Evolutionary conservation across 1,284 basidiomycete genomes (phyloP), one percentile per base, ranked within the genome.

Genomic region (Apiotrichum mycotoxinovorans): DNA sequence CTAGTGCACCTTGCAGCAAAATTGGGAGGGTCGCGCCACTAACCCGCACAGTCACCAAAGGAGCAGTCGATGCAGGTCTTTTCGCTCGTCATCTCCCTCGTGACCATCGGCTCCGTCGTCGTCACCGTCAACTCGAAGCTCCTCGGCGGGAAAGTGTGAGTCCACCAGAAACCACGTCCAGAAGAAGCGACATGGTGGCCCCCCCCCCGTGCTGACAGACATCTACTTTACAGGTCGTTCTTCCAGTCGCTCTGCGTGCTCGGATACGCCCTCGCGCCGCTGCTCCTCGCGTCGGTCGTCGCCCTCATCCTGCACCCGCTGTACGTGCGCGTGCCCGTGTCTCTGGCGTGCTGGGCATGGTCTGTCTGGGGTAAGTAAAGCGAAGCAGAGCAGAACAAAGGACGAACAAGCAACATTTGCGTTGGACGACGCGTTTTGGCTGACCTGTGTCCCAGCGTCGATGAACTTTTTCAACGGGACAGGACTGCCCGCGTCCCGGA

Each of bases 71-170:
- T 97, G 30, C 86, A 87, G 22, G 86, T 95, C 37, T 97, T 97
- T 75, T 93, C 92, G 0, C 87, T 87, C 59, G 91, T 97, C 27
- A 85, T 97, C 44, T 90, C 90, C 14, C 88, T 96, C 55, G 87
- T 94, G 58, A 91, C 90, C 15, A 72, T 95, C 14, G 93, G 93
- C 11, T 90, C 90, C 8, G 80, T 95, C 12, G 83, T 89, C 1
- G 90, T 97, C 10, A 96, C 93, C 0, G 78, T 97, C 40, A 94
- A 97, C 77, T 90, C 92, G 14, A 94, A 96, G 85, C 82, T 97
- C 48, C 82, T 97, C n/a, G 93, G 93, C 50, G 93, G 93, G 46
- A 83, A 91, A 82, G 91, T 97, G 88, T 93, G 77, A 60, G 87
- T 79, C 44, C 17, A 12, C 17, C n/a, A n/a, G n/a, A n/a, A n/a